A percentile compares a stretch with the other conserved stretches of the same genome.
Conservation (phyloP, 1,284 basidiomycete genomes). For the Macrocystidia cucumis region DNA sequence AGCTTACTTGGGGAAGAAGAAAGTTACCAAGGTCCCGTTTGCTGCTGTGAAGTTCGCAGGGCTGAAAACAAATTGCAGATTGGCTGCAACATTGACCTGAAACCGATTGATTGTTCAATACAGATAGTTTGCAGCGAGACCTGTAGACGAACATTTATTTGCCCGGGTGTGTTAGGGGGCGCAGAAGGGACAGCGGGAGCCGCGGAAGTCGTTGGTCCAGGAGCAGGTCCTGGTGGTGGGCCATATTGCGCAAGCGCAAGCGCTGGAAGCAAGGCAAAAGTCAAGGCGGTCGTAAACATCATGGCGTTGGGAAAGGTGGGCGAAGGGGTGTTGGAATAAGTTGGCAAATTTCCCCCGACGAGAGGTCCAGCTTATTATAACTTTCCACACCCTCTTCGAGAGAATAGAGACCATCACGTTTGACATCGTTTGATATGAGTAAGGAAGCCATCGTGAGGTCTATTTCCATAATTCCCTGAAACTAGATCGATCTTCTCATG, state of each 20-base stretch:
- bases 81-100: conserved; percentile 39
- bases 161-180: conserved; percentile 29
- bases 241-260: conserved; percentile 33
- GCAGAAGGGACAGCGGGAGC: conserved; percentile 31
- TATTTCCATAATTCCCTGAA: too few species aligned
- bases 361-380: too few species aligned
- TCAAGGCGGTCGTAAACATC: conserved; percentile 17
- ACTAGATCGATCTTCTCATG: too few species aligned
- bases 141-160: conserved; percentile 33
- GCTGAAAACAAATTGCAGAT: conserved; percentile 31
- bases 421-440: too few species aligned
- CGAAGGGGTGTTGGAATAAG: not conserved
- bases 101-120: conserved; percentile 1
- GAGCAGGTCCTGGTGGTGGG: conserved; percentile 17
- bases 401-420: too few species aligned
- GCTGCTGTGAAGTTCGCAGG: conserved; percentile 40
- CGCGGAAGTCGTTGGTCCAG: conserved; percentile 17
- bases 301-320: not conserved
- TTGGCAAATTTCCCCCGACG: too few species aligned
- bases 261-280: conserved; percentile 23
- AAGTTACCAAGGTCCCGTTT: conserved; percentile 42
- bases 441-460: too few species aligned
- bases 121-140: not conserved
- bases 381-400: too few species aligned
- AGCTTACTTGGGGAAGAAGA: conserved; percentile 43